Percentiles rank a stretch among this genome's conserved stretches.
Evolutionary conservation across 331 rosid species (phyloP).

Genomic region (Pyrus hybrid): DNA sequence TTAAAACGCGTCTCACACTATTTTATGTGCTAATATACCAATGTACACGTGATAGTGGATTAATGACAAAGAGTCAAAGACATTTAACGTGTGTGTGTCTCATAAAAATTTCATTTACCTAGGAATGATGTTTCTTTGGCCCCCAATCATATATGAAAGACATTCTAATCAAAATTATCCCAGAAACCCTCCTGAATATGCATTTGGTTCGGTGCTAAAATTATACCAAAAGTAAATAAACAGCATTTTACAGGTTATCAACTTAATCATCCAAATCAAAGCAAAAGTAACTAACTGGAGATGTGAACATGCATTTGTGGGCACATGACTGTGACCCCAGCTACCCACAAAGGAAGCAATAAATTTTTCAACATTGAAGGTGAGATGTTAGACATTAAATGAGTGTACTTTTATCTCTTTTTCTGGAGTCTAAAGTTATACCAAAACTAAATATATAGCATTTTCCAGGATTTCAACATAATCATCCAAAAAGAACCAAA

Average conservation of each 20-base stretch:
- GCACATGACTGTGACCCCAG: neutral
- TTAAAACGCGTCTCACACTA: neutral
- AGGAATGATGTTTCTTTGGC: neutral
- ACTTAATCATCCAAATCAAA: neutral
- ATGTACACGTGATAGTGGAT: neutral
- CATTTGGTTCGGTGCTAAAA: neutral
- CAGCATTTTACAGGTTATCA: neutral
- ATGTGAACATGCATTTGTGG: neutral
- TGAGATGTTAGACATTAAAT: neutral
- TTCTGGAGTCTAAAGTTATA: neutral
- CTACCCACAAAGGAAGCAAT: neutral
- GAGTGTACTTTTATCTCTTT: neutral
- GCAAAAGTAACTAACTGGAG: neutral
- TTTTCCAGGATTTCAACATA: neutral
- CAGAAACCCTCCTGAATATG: neutral
- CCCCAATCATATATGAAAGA: neutral
- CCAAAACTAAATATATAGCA: neutral
- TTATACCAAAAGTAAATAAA: too few species aligned
- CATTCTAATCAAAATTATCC: neutral
- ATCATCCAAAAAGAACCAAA: neutral
- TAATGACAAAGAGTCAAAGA: neutral
- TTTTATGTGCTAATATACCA: neutral
- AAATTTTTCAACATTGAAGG: neutral
- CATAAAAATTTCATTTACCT: constrained; percentile 7
- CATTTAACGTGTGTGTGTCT: neutral